Percentiles rank a stretch among this genome's conserved stretches.
These are phyloP conservation scores for Scalesia atractyloides DNA, from an alignment of 129 eudicot genomes.

Conservation along the genomic window DNA sequence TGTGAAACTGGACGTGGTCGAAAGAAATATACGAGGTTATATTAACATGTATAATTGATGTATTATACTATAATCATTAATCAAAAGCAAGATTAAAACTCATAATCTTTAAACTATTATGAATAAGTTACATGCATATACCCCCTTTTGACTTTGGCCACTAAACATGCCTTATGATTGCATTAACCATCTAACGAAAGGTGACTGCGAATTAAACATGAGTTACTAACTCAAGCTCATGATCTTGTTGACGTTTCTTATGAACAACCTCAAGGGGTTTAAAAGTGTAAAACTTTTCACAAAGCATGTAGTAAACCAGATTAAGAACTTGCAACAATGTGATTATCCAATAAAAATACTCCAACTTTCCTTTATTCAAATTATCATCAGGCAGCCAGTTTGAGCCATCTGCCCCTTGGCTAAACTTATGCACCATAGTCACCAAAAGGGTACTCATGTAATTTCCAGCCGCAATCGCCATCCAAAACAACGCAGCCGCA, in stretches of 20 bases:
- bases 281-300: constrained; percentile 71
- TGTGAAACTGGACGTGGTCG: too few species aligned
- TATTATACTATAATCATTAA: neutral
- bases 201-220: constrained; percentile 28
- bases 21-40: too few species aligned
- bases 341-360: constrained; percentile 85
- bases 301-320: constrained; percentile 58
- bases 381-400: constrained; percentile 91
- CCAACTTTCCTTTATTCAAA: constrained; percentile 70
- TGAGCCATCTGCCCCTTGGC: constrained; percentile 52
- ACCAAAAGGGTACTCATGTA: constrained; percentile 77
- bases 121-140: constrained; percentile 14
- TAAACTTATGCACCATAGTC: constrained; percentile 64
- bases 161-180: constrained; percentile 21
- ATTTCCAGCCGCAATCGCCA: constrained; percentile 72
- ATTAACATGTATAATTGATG: neutral
- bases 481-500: constrained; percentile 79
- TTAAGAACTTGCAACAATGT: constrained; percentile 69
- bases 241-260: constrained; percentile 20
- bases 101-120: neutral
- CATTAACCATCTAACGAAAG: constrained; percentile 5
- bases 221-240: constrained; percentile 52
- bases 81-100: neutral
- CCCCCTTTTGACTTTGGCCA: constrained; percentile 24
- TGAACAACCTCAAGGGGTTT: constrained; percentile 63